Conservation (phyloP, 805 yeast species). For the Lipomyces japonicus region DNA sequence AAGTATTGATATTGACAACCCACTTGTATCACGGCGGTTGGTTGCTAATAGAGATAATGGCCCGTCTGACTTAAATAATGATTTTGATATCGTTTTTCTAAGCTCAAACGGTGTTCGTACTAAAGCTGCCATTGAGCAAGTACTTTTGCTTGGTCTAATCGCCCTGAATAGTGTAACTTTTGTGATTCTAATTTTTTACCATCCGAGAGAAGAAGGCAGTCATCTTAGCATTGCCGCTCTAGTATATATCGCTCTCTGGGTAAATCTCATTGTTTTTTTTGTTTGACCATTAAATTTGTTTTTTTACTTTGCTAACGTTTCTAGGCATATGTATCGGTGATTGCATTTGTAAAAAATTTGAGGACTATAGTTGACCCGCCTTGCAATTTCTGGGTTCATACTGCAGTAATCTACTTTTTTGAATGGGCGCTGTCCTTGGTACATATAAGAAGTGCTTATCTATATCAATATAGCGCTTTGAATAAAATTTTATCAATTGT, state of each 20-base stretch:
- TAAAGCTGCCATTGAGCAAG: constrained; percentile 32
- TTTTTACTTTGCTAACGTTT: not conserved
- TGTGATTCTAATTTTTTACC: constrained; percentile 2
- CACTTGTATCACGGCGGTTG: constrained; percentile 1
- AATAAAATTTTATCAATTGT: constrained; percentile 22
- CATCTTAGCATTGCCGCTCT: not conserved
- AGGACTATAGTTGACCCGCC: constrained; percentile 13
- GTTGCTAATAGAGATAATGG: constrained; percentile 11
- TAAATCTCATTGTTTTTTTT: not conserved
- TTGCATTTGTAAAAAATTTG: constrained; percentile 21
- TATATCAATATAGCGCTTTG: constrained; percentile 22
- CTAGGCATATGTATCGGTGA: constrained; percentile 1
- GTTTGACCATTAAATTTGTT: not conserved
- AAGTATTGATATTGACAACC: not conserved
- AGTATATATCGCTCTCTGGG: constrained; percentile 9
- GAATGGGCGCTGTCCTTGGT: constrained; percentile 25
- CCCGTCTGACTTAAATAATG: constrained; percentile 23
- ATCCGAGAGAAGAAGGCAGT: not conserved
- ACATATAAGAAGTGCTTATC: constrained; percentile 29
- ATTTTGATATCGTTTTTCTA: constrained; percentile 28
- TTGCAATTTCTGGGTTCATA: constrained; percentile 32
- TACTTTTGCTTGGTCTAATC: constrained; percentile 15
- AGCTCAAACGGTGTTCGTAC: constrained; percentile 30
- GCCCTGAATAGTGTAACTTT: constrained; percentile 1
- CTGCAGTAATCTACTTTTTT: constrained; percentile 27